These are phyloP conservation scores for Meripilus lineatus DNA, from an alignment of 1,284 basidiomycete genomes.

Conservation along the genomic window DNA sequence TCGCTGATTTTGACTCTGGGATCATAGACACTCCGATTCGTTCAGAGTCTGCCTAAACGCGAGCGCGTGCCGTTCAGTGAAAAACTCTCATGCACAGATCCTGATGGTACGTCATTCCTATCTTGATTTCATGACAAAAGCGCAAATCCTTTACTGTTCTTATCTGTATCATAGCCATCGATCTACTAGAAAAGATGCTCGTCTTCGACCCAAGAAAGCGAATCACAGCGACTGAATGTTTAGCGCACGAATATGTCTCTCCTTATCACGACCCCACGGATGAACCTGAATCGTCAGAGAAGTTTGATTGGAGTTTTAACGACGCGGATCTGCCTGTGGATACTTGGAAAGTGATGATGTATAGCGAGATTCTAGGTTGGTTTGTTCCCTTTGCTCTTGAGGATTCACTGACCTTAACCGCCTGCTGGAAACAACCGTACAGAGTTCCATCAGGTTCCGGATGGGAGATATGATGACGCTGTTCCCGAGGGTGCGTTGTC, in stretches of 20 bases:
- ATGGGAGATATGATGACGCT: slow-evolving; percentile 35
- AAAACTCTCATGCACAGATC: slow-evolving; percentile 89
- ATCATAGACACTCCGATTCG: slow-evolving; percentile 94
- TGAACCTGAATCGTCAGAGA: slow-evolving; percentile 91
- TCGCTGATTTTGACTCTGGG: not conserved
- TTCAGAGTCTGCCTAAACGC: slow-evolving; percentile 95
- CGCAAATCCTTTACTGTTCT: not conserved
- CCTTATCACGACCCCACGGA: slow-evolving; percentile 99
- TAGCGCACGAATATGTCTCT: slow-evolving; percentile 91
- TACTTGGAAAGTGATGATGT: slow-evolving; percentile 99
- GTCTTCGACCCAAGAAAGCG: slow-evolving; percentile 98
- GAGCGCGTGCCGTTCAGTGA: slow-evolving; percentile 93
- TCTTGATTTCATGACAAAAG: slow-evolving; percentile 10
- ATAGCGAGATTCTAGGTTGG: slow-evolving; percentile 89
- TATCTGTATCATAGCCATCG: slow-evolving; percentile 59
- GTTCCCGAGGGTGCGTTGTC: slow-evolving; percentile 63
- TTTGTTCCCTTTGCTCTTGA: slow-evolving; percentile 11
- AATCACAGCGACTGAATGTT: slow-evolving; percentile 90
- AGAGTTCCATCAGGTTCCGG: slow-evolving; percentile 78
- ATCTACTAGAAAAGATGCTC: slow-evolving; percentile 98
- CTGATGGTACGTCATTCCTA: slow-evolving; percentile 58
- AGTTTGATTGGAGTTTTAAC: slow-evolving; percentile 99
- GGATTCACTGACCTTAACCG: not conserved
- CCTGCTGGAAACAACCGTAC: not conserved
- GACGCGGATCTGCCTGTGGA: slow-evolving; percentile 99